Evolutionary conservation across 2,329 filamentous ascomycete genomes (phyloP), one percentile per base, ranked within the genome.

Genomic region (Penicillium sp.): DNA sequence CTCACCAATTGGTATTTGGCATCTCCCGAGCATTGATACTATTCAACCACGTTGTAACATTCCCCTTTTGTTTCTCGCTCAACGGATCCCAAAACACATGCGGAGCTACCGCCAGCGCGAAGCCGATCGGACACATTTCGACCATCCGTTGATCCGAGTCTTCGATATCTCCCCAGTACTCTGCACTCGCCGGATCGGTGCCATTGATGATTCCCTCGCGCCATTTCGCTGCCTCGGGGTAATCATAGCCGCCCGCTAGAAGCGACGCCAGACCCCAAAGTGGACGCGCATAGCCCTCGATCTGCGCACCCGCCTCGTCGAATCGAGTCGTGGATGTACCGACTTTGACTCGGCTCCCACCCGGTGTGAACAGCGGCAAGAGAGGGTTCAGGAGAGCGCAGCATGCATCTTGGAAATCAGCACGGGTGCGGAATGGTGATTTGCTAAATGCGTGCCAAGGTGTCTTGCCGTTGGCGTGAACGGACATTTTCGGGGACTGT

Each of bases 111-210:
- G 85, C 85, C 45, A 91, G 73, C 1, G 85, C 81, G 59, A 82
- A 90, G 0, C 86, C 87, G 49, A 90, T 76, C 1, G 86, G 86
- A 62, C 86, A 90, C 77, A 89, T 88, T 65, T 91, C 87, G 2
- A 90, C 87, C 87, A 90, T 90, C 26, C 86, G 75, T 72, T 90
- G 86, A 61, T 90, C 87, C 48, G 84, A 82, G 61, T 90, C 85
- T 55, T 82, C 77, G 54, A 87, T 85, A 47, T 80, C 82, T 0
- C 86, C 86, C 86, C 86, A 91, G 60, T 84, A 90, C 67, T 90
- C 86, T 0, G 79, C 75, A 49, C 73, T 80, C 39, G 81, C 74
- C 0, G 85, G 85, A 57, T 90, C 81, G 0, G 85, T 89, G 0
- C 86, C 87, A 29, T 81, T 76, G 53, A 81, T 80, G 48, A 90